Conservation (phyloP, 192 early-diverging fungal genomes). For the Coemansia sp. region DNA sequence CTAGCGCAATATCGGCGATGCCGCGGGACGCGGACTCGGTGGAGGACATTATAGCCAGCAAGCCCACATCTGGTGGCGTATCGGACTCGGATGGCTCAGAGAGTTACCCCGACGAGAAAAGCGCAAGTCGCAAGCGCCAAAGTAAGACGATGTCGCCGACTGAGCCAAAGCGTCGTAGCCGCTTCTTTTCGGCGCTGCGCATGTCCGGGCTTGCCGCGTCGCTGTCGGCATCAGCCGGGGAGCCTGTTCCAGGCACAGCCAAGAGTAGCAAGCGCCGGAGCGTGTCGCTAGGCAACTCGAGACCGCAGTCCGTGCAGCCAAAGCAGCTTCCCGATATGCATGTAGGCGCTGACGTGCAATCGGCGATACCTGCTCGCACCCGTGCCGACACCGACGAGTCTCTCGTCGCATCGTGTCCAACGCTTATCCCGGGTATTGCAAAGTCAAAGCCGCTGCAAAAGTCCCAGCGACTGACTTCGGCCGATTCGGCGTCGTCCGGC, state of each 20-base stretch:
- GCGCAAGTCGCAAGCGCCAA: not conserved
- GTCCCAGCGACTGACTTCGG: slow-evolving; percentile 9
- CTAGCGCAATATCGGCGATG: slow-evolving; percentile 25
- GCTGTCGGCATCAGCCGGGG: not conserved
- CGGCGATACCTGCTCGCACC: too few species aligned
- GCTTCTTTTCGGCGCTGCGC: slow-evolving; percentile 32
- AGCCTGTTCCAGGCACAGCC: not conserved
- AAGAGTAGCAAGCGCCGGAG: slow-evolving; percentile 22
- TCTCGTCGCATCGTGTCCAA: slow-evolving; percentile 33
- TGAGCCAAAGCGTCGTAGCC: slow-evolving; percentile 38
- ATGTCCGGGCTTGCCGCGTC: slow-evolving; percentile 9
- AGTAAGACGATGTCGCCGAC: not conserved
- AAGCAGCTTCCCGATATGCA: not conserved
- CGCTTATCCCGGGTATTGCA: slow-evolving; percentile 8
- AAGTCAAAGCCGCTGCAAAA: not conserved
- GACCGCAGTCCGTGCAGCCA: not conserved
- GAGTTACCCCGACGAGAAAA: not conserved
- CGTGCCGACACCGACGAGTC: too few species aligned
- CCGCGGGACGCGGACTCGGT: slow-evolving; percentile 35
- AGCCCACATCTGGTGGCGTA: not conserved
- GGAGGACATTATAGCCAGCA: slow-evolving; percentile 43
- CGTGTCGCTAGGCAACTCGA: slow-evolving; percentile 32
- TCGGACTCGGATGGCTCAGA: not conserved
- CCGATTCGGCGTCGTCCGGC: slow-evolving; percentile 5
- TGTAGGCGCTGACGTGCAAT: too few species aligned